These are phyloP conservation scores for Logfia minima DNA, from an alignment of 129 eudicot species.

Conservation along the genomic window DNA sequence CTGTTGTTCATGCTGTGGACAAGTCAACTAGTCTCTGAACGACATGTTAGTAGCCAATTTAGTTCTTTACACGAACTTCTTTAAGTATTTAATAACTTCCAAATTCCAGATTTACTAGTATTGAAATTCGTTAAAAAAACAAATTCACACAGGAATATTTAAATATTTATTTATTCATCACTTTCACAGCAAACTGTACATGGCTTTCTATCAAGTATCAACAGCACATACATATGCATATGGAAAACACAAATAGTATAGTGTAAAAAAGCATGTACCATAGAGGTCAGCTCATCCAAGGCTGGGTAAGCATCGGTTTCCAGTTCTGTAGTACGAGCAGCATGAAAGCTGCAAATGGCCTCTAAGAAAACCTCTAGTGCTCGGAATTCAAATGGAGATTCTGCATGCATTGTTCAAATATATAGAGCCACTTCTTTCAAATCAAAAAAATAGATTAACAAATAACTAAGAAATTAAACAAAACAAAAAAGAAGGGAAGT, in stretches of 20 bases:
- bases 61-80: background rate
- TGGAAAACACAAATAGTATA: background rate
- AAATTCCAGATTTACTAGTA: background rate
- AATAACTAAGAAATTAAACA: background rate
- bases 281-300: conserved; percentile 84
- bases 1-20: background rate
- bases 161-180: too few relatives aligned
- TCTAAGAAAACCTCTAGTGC: conserved; percentile 93
- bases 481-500: background rate
- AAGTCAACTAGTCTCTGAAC: background rate
- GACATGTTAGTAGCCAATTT: background rate
- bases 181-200: background rate
- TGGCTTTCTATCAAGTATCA: background rate
- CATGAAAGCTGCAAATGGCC: conserved; percentile 84
- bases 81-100: background rate
- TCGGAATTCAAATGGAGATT: conserved; percentile 88
- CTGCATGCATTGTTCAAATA: conserved; percentile 36
- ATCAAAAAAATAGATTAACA: background rate
- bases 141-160: background rate
- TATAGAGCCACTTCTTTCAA: background rate
- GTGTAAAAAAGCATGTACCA: conserved; percentile 40
- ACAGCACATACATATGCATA: background rate
- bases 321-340: conserved; percentile 80
- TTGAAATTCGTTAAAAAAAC: background rate
- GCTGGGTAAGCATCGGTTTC: conserved; percentile 93